A percentile compares a stretch with the other conserved stretches of the same genome.
These are phyloP conservation scores for Fragaria nilgerrensis DNA, from an alignment of 306 rosid species.

Conservation along the genomic window DNA sequence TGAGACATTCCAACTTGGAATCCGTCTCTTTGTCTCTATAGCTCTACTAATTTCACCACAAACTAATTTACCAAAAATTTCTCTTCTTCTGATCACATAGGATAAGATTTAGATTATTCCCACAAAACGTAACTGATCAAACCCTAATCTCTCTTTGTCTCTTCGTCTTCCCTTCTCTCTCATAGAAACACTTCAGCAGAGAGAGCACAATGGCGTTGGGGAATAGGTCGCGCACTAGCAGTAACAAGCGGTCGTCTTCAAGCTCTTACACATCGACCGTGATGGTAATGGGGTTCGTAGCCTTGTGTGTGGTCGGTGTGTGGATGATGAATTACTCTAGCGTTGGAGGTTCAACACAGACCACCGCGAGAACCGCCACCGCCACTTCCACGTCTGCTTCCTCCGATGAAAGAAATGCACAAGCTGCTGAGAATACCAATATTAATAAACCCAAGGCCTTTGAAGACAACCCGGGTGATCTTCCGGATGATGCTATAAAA, in stretches of 20 bases:
- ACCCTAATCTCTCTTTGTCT: background rate
- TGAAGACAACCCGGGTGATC: conserved; percentile 72
- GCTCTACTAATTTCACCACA: conserved; percentile 20
- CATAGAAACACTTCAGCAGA: background rate
- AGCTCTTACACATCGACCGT: conserved; percentile 58
- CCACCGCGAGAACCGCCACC: conserved; percentile 35
- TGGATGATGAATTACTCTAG: conserved; percentile 63
- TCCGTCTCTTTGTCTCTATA: background rate
- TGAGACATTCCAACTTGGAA: conserved; percentile 40
- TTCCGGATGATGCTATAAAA: conserved; percentile 72
- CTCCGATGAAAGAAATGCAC: conserved; percentile 18
- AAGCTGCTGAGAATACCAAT: background rate
- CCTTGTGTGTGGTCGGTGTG: conserved; percentile 57
- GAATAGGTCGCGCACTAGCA: conserved; percentile 51
- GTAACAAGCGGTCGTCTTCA: conserved; percentile 54
- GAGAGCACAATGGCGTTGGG: conserved; percentile 48
- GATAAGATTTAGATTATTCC: background rate
- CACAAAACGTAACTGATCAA: conserved; percentile 5
- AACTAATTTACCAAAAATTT: background rate
- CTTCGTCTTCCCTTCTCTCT: conserved; percentile 1
- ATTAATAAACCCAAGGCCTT: conserved; percentile 20
- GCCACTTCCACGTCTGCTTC: conserved; percentile 12
- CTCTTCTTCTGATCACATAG: background rate
- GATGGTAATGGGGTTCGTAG: conserved; percentile 50
- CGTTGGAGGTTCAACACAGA: conserved; percentile 29